These are phyloP conservation scores for Saccharomycodes ludwigii DNA, from an alignment of 805 yeast species.

Conservation along the genomic window DNA sequence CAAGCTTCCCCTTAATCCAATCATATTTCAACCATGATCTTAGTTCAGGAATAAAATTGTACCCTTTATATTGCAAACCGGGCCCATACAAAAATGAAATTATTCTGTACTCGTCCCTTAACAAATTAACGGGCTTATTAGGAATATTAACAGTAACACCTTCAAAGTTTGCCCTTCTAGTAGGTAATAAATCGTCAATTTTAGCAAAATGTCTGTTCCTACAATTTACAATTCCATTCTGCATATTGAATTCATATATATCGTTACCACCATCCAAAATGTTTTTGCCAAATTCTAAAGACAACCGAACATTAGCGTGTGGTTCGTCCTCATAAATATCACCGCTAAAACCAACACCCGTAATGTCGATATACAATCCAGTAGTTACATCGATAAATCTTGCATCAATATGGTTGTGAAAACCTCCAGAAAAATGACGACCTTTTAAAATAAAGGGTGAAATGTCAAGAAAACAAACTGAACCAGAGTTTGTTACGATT, in stretches of 20 bases:
- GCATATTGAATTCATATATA: background rate
- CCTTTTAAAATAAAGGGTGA: conserved; percentile 2
- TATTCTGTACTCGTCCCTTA: background rate
- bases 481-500: conserved; percentile 26
- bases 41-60: conserved; percentile 1
- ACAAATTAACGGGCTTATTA: background rate
- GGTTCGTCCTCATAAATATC: background rate
- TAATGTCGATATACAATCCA: conserved; percentile 52
- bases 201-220: background rate
- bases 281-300: too few species aligned
- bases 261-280: background rate
- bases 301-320: too few species aligned
- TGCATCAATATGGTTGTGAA: conserved; percentile 43
- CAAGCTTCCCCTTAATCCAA: background rate
- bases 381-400: conserved; percentile 49
- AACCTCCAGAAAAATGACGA: conserved; percentile 1
- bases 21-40: background rate
- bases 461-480: conserved; percentile 13
- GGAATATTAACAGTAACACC: background rate
- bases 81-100: background rate
- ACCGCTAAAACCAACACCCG: conserved; percentile 28
- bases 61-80: background rate
- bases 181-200: conserved; percentile 1
- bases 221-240: conserved; percentile 1
- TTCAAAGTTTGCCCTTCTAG: background rate